Percentiles rank a stretch among this genome's conserved stretches.
These are phyloP conservation scores for Oryza glaberrima DNA, from an alignment of 176 grass and related monocot genomes.

Conservation along the genomic window DNA sequence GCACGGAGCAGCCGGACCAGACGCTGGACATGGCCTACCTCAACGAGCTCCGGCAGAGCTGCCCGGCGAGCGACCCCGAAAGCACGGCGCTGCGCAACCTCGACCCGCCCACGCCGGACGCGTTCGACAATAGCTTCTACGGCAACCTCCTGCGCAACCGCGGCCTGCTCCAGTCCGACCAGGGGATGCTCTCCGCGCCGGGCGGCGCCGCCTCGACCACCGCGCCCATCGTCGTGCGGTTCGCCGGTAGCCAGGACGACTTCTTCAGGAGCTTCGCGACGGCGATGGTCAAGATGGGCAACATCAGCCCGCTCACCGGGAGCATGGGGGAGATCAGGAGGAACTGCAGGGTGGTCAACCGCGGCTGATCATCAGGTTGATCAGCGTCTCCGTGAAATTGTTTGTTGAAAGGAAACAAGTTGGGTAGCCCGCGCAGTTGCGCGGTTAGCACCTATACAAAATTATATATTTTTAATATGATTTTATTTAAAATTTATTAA, in stretches of 20 bases:
- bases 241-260: slow-evolving; percentile 48
- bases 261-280: slow-evolving; percentile 71
- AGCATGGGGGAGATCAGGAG: slow-evolving; percentile 63
- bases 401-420: neutral
- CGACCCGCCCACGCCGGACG: slow-evolving; percentile 58
- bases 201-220: slow-evolving; percentile 41
- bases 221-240: slow-evolving; percentile 47
- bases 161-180: slow-evolving; percentile 74
- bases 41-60: slow-evolving; percentile 34
- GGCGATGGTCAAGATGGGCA: slow-evolving; percentile 90
- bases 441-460: too few relatives aligned
- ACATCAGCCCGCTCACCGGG: slow-evolving; percentile 60
- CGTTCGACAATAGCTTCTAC: slow-evolving; percentile 80
- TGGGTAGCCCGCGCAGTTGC: too few relatives aligned
- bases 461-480: too few relatives aligned
- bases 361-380: neutral
- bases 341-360: slow-evolving; percentile 68
- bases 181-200: slow-evolving; percentile 58
- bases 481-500: too few relatives aligned
- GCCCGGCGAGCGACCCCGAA: slow-evolving; percentile 42
- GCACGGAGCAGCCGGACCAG: slow-evolving; percentile 49
- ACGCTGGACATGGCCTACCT: slow-evolving; percentile 56
- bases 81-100: slow-evolving; percentile 48
- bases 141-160: slow-evolving; percentile 44
- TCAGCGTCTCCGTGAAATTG: neutral